Base-by-base conservation (phyloP, 352 stramenopile genomes). In the Blastocystis hominis region DNA sequence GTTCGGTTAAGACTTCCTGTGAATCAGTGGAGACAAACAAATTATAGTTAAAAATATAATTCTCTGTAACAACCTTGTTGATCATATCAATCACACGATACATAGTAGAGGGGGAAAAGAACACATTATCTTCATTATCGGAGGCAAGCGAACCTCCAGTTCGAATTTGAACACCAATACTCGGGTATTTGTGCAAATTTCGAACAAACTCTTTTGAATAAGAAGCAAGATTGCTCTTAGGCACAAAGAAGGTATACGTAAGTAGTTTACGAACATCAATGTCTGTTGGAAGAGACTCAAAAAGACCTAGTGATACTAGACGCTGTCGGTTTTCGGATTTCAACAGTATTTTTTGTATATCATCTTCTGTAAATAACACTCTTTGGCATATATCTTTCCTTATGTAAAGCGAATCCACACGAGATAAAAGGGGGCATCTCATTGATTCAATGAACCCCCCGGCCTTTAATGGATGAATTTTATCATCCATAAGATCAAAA, bases 21-120 rank as follows among this genome's bases (percentile, higher is more conserved):
- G 70, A 80, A 64, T 80, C 70, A 6, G 70, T 80, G n/a, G 70
- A 80, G 1, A 80, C 15, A n/a, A 64, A 80, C 13, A 80, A 24
- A 40, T 80, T 40, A 46, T 30, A 64, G 30, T 80, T 15, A 47
- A 6, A 30, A 64, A 46, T 38, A 46, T 80, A 3, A 44, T 80
- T 6, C 44, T 62, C 36, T 15, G 44, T 24, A 30, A 24, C n/a
- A 42, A 80, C 13, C 17, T 44, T 38, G 59, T 38, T 24, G 20
- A 68, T 24, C 59, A 40, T 38, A 9, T 24, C 46, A 44, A 64
- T 61, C 30, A 63, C 47, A 17, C 24, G 50, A 30, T 80, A 30
- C 17, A 66, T 2, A 13, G 3, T 36, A 36, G 30, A 20, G 4
- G 46, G 20, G 36, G 30, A 47, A 47, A 50, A 50, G 7, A 80